Evolutionary conservation across 1,284 basidiomycete species (phyloP), one percentile per base, ranked within the genome.

Genomic region (Sporisorium exsertum): DNA sequence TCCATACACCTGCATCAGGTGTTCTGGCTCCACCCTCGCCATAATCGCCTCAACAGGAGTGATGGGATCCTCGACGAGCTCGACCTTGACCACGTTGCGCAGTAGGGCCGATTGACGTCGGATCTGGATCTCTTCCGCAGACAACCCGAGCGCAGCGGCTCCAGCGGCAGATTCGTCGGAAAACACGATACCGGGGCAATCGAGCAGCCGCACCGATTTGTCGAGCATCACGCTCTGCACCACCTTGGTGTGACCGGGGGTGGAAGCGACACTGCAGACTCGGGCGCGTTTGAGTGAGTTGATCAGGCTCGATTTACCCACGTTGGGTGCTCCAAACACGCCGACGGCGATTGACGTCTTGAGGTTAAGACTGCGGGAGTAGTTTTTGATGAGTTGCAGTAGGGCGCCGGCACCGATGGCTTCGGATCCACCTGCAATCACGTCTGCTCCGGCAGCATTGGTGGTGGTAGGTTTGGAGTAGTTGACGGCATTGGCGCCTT

Each of bases 301-400:
- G 87, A 99, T 97, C 64, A 99, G 85, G 78, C 91, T 94, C 65
- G 93, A 95, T 87, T 99, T 99, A 12, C 96, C 96, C 60, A 98
- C 96, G 86, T 99, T 99, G 4, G 96, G 96, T 83, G 95, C 96
- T 1, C 96, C 96, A 33, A 98, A 94, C 24, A 98, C 92, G 18
- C 96, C 96, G 59, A 98, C 91, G 0, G 94, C 96, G 54, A 85
- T 79, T 13, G 77, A 80, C 35, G 81, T 78, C 62, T 80, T 82
- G 20, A 79, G 61, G 60, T 79, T 79, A 22, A 78, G 55, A 51
- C 76, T 80, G 37, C 81, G 90, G 86, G 45, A 93, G 86, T 95
- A 97, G 18, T 94, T 93, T 84, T 99, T 99, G 58, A 98, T 89
- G 2, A 99, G 89, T 60, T 93, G 92, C 24, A 98, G 88, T 1